Evolutionary conservation across 1,284 basidiomycete genomes (phyloP).

Genomic region (Mycena citricolor): DNA sequence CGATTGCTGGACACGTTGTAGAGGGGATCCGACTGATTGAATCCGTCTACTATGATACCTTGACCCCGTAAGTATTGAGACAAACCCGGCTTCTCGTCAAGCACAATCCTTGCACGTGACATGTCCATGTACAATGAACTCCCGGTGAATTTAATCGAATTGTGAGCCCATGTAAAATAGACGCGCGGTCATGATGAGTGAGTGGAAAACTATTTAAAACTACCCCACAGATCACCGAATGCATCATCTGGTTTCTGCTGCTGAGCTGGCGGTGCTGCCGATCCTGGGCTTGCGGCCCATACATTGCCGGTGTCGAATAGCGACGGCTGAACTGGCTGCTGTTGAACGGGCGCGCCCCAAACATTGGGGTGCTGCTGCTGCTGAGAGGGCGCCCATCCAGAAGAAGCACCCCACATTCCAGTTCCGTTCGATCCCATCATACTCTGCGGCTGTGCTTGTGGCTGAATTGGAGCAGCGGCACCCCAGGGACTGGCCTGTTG

Average conservation of each 20-base stretch:
- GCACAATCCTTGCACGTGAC: no score
- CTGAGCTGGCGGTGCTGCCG: constrained; percentile 12
- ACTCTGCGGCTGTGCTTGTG: constrained; percentile 41
- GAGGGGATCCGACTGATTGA: no score
- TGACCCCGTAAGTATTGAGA: no score
- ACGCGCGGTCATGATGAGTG: no score
- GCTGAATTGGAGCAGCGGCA: constrained; percentile 24
- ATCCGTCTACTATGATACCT: no score
- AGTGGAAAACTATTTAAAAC: constrained; percentile 69
- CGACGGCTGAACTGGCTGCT: constrained; percentile 29
- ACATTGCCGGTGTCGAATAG: no score
- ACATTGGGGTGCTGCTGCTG: constrained; percentile 28
- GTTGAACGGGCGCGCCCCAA: constrained; percentile 29
- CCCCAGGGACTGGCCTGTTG: constrained; percentile 29
- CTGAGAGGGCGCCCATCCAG: constrained; percentile 53
- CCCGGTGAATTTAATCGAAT: no score
- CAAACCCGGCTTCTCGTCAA: no score
- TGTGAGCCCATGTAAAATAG: no score
- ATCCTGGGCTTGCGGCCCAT: no score
- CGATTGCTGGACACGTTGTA: no score
- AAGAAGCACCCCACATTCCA: constrained; percentile 64
- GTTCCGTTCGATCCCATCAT: constrained; percentile 58
- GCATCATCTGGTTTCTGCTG: constrained; percentile 51
- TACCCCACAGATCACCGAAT: constrained; percentile 80
- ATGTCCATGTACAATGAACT: no score